Conservation (phyloP, 352 stramenopile species). For the Thalassiosira livingstoniorum region DNA sequence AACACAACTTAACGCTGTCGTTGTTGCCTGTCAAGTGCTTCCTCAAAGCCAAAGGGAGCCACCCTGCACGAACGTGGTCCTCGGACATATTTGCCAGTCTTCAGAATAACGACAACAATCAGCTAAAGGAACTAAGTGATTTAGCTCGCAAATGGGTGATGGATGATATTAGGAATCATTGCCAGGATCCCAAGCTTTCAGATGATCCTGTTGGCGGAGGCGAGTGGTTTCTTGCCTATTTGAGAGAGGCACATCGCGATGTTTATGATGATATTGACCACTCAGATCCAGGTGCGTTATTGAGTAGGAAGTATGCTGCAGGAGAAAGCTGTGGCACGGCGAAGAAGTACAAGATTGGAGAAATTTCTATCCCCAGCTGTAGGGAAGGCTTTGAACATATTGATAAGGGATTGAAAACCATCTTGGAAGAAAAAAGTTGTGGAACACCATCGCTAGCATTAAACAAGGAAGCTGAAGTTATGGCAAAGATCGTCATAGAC, state of each 20-base stretch:
- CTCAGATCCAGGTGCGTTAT: conserved; percentile 42
- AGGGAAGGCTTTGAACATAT: conserved; percentile 57
- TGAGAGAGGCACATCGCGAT: conserved; percentile 52
- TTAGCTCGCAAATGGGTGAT: conserved; percentile 35
- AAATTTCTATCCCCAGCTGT: conserved; percentile 54
- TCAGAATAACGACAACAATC: conserved; percentile 15
- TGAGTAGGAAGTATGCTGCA: conserved; percentile 47
- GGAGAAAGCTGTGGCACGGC: conserved; percentile 34
- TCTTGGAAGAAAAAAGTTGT: no score
- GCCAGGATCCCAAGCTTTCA: conserved; percentile 49
- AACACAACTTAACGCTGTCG: conserved; percentile 48
- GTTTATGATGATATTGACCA: conserved; percentile 67
- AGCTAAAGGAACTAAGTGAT: conserved; percentile 21
- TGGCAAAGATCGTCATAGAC: conserved; percentile 68
- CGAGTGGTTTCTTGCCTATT: conserved; percentile 64
- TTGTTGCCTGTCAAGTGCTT: conserved; percentile 53
- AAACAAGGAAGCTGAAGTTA: conserved; percentile 44
- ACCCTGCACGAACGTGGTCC: conserved; percentile 39
- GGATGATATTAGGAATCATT: conserved; percentile 36
- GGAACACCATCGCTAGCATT: conserved; percentile 18
- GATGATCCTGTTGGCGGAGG: conserved; percentile 59
- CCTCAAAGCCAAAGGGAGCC: conserved; percentile 50
- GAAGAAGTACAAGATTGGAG: conserved; percentile 62
- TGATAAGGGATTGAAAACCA: conserved; percentile 19
- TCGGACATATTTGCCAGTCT: conserved; percentile 49